Evolutionary conservation across 2,329 filamentous ascomycete species (phyloP).

Genomic region (Colletotrichum noveboracense): DNA sequence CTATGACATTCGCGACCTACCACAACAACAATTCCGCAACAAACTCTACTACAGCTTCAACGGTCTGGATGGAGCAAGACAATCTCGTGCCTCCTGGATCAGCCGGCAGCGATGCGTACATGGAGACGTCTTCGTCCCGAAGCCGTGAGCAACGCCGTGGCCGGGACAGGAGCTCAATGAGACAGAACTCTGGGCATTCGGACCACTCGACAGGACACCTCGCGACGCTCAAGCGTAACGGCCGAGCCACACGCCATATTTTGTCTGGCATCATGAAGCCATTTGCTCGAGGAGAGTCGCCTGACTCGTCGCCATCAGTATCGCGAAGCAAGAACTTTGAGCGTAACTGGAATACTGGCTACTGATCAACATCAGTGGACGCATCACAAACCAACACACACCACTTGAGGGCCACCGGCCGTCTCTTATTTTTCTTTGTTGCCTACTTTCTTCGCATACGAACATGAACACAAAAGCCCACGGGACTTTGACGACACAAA

Average conservation of each 20-base stretch:
- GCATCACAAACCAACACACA: not conserved
- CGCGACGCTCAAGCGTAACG: conserved; percentile 36
- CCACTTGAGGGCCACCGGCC: not conserved
- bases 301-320: conserved; percentile 31
- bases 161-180: conserved; percentile 9
- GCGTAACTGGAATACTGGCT: conserved; percentile 11
- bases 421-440: not conserved
- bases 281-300: conserved; percentile 44
- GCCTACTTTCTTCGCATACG: not conserved
- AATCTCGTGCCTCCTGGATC: conserved; percentile 14
- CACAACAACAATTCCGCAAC: conserved; percentile 28
- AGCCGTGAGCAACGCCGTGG: conserved; percentile 22
- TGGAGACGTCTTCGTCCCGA: not conserved
- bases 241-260: conserved; percentile 42
- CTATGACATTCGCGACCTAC: conserved; percentile 37
- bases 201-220: conserved; percentile 21
- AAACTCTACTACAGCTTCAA: conserved; percentile 17
- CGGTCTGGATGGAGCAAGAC: conserved; percentile 36
- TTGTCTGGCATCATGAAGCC: conserved; percentile 51
- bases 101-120: conserved; percentile 28
- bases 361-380: not conserved
- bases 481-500: not conserved
- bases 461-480: conserved; percentile 1
- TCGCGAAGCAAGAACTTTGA: conserved; percentile 18
- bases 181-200: conserved; percentile 25